Evolutionary conservation across 495 filamentous ascomycete genomes (phyloP), one percentile per base, ranked within the genome.

Genomic region (Neurospora africana): DNA sequence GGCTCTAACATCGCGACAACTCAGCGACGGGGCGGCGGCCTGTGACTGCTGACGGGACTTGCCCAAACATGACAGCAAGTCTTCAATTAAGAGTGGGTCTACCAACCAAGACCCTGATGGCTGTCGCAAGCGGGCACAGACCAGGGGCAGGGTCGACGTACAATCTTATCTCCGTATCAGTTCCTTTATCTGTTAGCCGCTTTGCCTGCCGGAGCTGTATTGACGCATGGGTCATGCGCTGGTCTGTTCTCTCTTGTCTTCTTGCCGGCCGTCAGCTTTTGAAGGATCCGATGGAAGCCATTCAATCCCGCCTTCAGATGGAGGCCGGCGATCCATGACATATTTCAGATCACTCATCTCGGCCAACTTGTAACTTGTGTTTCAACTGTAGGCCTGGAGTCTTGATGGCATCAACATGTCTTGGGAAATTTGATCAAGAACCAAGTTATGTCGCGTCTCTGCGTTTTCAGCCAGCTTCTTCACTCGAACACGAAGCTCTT

Each of bases 61-160:
- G 39, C 5, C 39, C 5, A 40, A 40, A 40, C n/a, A 15, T 68
- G 70, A 71, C 70, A 71, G 70, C 70, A 71, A 67, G 61, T 36
- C 43, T 68, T 68, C 47, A 71, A 71, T 33, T 67, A 27, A 58
- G 47, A 58, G 47, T 58, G 47, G 47, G 47, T 58, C 47, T 21
- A 27, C 11, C 47, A 61, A 27, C 11, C 47, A 61, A 61, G 53
- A 61, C 53, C 53, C 53, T 61, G 47, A 30, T 58, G 23, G 53
- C 53, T 61, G 11, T 27, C 10, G 0, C 5, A 15, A 10, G 0
- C 47, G 47, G 27, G 47, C 47, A 58, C 47, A 58, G 47, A 58
- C 47, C 47, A 58, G 4, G n/a, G n/a, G n/a, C n/a, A n/a, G n/a
- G n/a, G n/a, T n/a, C n/a, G n/a, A n/a, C 44, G 44, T 23, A 53